Evolutionary conservation across 139 green algal species (phyloP), one percentile per base, ranked within the genome.

Genomic region (Chlorella ohadii): DNA sequence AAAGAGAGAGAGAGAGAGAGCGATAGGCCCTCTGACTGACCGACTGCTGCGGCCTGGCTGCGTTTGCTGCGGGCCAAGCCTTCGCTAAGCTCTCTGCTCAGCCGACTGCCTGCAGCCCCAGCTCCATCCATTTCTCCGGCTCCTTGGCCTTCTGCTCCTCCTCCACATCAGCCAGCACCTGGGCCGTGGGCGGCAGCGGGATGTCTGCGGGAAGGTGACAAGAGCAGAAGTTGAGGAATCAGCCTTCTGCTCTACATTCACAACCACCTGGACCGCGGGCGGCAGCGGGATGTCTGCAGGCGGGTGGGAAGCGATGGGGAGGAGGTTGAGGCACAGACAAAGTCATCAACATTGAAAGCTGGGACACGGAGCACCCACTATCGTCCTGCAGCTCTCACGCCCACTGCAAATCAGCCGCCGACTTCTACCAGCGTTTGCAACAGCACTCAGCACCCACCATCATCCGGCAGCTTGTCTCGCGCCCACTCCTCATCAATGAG

Each of bases 201-300:
- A 83, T 78, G 39, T 89, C 86, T 89, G 81, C 81, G 15, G 2
- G 15, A 13, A 13, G 51, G 11, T 59, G 44, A 51, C n/a, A n/a
- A n/a, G n/a, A n/a, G n/a, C n/a, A n/a, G n/a, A n/a, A n/a, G n/a
- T n/a, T n/a, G n/a, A n/a, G n/a, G n/a, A n/a, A n/a, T n/a, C n/a
- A n/a, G 59, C 38, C 67, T 74, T 79, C 20, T 79, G 34, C 12
- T 81, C 51, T 31, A 85, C 82, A 25, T 78, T 61, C 13, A 79
- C 56, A 13, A 83, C 36, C 23, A 65, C 15, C 63, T 84, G 65
- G 17, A 68, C 65, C 41, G 47, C 51, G 15, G 41, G 74, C 11
- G 86, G 86, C 61, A 89, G 66, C 22, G 79, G 78, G 33, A 83
- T 78, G 39, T 89, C 86, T 89, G 81, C 81, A 22, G 2, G 15